Evolutionary conservation across 2,329 filamentous ascomycete genomes (phyloP).

Genomic region (Penicillium digitatum): DNA sequence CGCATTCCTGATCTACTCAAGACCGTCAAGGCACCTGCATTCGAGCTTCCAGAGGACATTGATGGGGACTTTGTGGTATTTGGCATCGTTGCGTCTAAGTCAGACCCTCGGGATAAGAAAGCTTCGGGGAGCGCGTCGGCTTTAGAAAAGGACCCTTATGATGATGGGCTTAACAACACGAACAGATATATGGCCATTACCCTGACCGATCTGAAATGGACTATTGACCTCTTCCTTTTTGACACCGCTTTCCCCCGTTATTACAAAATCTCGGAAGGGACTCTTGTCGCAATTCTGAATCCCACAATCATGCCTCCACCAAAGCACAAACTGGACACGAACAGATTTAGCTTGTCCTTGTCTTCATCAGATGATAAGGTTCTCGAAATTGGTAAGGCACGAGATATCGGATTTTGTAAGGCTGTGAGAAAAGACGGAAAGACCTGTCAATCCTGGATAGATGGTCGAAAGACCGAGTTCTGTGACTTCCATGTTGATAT

Average conservation of each 20-base stretch:
- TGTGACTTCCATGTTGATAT: slow-evolving; percentile 91
- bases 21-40: slow-evolving; percentile 76
- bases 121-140: slow-evolving; percentile 37
- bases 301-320: slow-evolving; percentile 86
- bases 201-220: slow-evolving; percentile 83
- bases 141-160: slow-evolving; percentile 46
- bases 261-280: slow-evolving; percentile 92
- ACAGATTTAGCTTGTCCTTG: slow-evolving; percentile 79
- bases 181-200: slow-evolving; percentile 92
- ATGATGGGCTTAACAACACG: slow-evolving; percentile 53
- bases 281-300: slow-evolving; percentile 86
- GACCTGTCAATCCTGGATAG: slow-evolving; percentile 77
- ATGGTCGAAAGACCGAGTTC: slow-evolving; percentile 79
- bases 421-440: slow-evolving; percentile 79
- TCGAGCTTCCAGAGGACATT: slow-evolving; percentile 69
- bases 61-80: slow-evolving; percentile 89
- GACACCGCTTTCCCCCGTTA: slow-evolving; percentile 84
- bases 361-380: slow-evolving; percentile 83
- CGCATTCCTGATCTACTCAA: slow-evolving; percentile 76
- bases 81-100: slow-evolving; percentile 83
- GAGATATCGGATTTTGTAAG: slow-evolving; percentile 87
- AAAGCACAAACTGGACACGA: slow-evolving; percentile 68
- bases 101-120: slow-evolving; percentile 66
- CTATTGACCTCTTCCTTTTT: slow-evolving; percentile 89
- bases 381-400: slow-evolving; percentile 77